phyloP scores from a whole-genome alignment of 352 stramenopile species.

The Thraustochytrium sp. region DNA sequence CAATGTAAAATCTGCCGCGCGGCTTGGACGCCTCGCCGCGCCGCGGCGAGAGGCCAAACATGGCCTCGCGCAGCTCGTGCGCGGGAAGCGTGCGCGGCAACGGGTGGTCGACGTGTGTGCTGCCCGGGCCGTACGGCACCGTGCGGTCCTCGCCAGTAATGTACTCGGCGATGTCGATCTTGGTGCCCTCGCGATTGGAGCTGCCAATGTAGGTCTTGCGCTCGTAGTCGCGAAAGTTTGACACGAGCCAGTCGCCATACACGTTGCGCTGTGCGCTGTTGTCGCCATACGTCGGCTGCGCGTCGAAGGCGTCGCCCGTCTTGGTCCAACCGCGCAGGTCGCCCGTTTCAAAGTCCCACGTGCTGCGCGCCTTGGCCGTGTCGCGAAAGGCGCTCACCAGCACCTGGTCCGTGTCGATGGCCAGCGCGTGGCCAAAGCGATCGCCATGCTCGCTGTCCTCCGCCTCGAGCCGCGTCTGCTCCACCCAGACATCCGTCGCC shows the following conservation, averaged over 20 bases:
- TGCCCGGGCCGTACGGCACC: conserved; percentile 30
- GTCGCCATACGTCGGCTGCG: conserved; percentile 89
- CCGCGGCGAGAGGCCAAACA: conserved; percentile 49
- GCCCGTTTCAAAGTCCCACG: conserved; percentile 95
- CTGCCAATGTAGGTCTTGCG: conserved; percentile 37
- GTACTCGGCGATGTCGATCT: conserved; percentile 26
- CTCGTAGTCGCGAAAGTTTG: conserved; percentile 42
- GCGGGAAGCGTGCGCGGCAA: neutral
- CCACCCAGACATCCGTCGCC: conserved; percentile 53
- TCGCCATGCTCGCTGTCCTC: conserved; percentile 68
- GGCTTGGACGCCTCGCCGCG: conserved; percentile 54
- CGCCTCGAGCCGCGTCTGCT: conserved; percentile 60
- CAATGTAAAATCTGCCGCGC: conserved; percentile 85
- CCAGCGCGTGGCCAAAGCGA: conserved; percentile 66
- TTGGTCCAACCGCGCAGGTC: conserved; percentile 84
- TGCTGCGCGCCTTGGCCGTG: conserved; percentile 70
- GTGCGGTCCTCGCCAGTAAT: conserved; percentile 8
- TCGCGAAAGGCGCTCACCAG: conserved; percentile 66
- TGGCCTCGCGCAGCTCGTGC: neutral
- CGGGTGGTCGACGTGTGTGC: conserved; percentile 22
- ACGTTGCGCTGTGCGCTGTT: conserved; percentile 74
- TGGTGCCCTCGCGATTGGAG: conserved; percentile 9
- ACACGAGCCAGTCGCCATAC: conserved; percentile 56
- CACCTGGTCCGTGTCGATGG: conserved; percentile 66
- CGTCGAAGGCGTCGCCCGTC: conserved; percentile 83